Evolutionary conservation across 1,284 basidiomycete genomes (phyloP).

Genomic region (Mycosarcoma mackinlayi): DNA sequence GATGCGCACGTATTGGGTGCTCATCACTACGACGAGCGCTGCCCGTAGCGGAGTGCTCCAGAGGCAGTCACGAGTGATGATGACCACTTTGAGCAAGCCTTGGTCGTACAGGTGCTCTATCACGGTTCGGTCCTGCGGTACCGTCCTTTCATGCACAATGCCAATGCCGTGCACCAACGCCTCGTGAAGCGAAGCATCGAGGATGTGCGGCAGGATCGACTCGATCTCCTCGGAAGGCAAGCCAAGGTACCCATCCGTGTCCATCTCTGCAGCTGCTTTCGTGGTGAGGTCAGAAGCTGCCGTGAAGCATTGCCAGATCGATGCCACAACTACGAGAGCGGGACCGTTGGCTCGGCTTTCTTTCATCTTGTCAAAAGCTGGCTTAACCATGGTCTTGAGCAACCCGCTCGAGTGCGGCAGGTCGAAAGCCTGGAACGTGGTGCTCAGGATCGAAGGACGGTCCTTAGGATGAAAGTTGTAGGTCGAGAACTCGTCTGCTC

Average conservation of each 20-base stretch:
- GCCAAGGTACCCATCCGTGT: conserved; percentile 76
- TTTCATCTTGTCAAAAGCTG: conserved; percentile 75
- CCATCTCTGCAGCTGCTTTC: conserved; percentile 81
- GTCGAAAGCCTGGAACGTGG: conserved; percentile 81
- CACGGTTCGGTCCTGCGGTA: conserved; percentile 78
- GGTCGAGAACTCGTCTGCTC: conserved; percentile 76
- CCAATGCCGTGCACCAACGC: conserved; percentile 89
- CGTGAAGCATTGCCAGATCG: conserved; percentile 79
- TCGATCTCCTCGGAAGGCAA: conserved; percentile 75
- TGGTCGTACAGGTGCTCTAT: conserved; percentile 85
- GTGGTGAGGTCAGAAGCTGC: conserved; percentile 88
- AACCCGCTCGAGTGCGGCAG: conserved; percentile 86
- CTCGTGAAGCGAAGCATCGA: conserved; percentile 77
- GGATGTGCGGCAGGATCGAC: conserved; percentile 74
- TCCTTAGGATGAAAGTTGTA: conserved; percentile 85
- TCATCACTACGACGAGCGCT: conserved; percentile 85
- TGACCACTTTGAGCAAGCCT: conserved; percentile 82
- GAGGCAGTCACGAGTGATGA: conserved; percentile 83
- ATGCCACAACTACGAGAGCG: conserved; percentile 90
- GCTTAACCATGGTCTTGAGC: conserved; percentile 92
- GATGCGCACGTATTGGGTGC: conserved; percentile 83
- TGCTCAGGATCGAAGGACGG: conserved; percentile 81
- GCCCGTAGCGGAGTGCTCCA: conserved; percentile 87
- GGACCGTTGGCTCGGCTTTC: conserved; percentile 72
- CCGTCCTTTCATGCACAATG: conserved; percentile 82